Evolutionary conservation across 345 rosid species (phyloP).

Genomic region (Erodium maritimum): DNA sequence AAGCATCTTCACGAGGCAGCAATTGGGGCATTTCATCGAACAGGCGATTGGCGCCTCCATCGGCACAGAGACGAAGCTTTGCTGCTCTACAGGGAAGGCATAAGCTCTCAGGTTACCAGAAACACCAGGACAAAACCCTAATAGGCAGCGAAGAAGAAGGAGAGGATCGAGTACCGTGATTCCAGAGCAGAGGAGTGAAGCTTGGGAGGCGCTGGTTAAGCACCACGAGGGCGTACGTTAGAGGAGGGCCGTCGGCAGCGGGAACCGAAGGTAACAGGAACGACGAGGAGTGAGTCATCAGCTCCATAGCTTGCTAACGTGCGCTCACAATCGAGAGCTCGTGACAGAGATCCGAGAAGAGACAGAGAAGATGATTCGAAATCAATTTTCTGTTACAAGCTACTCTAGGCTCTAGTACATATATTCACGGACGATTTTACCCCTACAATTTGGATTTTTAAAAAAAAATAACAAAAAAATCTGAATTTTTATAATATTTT

Average conservation of each 20-base stretch:
- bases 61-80: constrained; percentile 71
- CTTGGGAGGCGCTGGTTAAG: constrained; percentile 68
- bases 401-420: no score
- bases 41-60: constrained; percentile 97
- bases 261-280: constrained; percentile 54
- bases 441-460: no score
- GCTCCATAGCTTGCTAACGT: constrained; percentile 32
- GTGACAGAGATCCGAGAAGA: not conserved
- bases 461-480: no score
- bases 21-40: constrained; percentile 76
- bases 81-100: constrained; percentile 45
- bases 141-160: not conserved
- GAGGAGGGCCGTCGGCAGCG: constrained; percentile 15
- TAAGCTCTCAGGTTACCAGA: not conserved
- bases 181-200: constrained; percentile 81
- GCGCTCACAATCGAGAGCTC: not conserved
- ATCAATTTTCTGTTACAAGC: no score
- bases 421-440: no score
- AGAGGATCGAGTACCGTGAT: constrained; percentile 37
- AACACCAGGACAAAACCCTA: not conserved
- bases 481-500: no score
- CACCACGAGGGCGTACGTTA: constrained; percentile 47
- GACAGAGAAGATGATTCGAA: not conserved
- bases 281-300: constrained; percentile 55
- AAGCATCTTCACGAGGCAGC: constrained; percentile 48